Evolutionary conservation across 108 stramenopile species (phyloP).

Genomic region (Schizochytrium sp.): DNA sequence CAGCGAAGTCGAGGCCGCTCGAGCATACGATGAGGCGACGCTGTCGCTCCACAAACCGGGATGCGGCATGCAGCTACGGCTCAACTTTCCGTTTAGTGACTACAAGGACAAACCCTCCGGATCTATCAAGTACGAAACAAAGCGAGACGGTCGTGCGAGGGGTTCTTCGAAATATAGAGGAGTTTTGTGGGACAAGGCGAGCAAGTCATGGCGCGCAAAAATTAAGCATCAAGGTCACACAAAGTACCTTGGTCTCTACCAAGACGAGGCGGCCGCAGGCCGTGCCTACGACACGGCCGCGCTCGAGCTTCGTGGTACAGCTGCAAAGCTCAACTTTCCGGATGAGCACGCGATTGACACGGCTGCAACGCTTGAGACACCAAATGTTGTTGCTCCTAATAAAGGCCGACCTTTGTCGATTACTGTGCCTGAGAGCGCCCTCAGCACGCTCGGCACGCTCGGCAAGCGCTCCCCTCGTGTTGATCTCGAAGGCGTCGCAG

Average conservation of each 20-base stretch:
- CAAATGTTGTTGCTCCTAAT: background rate
- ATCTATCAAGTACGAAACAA: background rate
- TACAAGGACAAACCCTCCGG: background rate
- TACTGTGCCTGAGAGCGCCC: too few relatives aligned
- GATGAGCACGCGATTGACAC: background rate
- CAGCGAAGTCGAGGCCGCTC: background rate
- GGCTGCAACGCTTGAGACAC: background rate
- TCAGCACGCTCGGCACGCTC: too few relatives aligned
- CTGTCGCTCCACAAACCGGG: background rate
- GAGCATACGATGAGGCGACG: constrained; percentile 6
- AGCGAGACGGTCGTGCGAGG: background rate
- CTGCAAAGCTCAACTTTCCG: background rate
- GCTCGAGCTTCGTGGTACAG: background rate
- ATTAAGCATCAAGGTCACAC: background rate
- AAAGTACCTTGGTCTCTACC: background rate
- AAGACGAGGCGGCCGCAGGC: background rate
- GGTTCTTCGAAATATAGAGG: background rate
- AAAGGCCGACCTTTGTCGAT: background rate
- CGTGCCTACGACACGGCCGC: background rate
- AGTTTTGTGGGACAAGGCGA: background rate
- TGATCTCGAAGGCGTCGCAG: background rate
- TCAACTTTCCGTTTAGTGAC: background rate
- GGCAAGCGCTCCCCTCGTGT: background rate
- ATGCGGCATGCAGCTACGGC: background rate
- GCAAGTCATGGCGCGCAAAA: background rate